These are phyloP conservation scores for Metschnikowia koreensis DNA, from an alignment of 805 yeast genomes.

Conservation along the genomic window DNA sequence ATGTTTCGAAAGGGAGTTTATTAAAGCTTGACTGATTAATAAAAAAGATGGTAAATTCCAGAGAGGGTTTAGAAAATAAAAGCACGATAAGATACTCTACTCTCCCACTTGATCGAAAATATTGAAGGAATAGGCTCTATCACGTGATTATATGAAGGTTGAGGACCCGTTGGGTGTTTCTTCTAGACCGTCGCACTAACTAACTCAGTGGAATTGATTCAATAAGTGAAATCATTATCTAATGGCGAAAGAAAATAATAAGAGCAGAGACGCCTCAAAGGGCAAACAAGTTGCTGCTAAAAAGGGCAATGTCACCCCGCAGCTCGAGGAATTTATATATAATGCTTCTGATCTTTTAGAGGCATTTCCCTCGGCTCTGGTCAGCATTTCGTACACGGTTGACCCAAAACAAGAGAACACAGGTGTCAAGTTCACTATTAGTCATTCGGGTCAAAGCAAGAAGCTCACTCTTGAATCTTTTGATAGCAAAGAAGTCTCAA, in stretches of 20 bases:
- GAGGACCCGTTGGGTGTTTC: neutral
- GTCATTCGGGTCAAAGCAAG: constrained; percentile 62
- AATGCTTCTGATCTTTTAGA: constrained; percentile 31
- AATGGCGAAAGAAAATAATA: neutral
- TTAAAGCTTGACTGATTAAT: too few species aligned
- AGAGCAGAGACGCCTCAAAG: neutral
- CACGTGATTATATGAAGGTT: neutral
- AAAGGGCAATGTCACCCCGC: neutral
- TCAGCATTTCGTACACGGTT: constrained; percentile 37
- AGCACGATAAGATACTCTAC: too few species aligned
- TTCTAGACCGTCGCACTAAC: neutral
- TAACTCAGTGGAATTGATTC: neutral
- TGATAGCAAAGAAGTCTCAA: constrained; percentile 70
- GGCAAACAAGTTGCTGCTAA: neutral
- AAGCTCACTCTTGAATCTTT: constrained; percentile 56
- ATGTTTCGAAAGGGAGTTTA: too few species aligned
- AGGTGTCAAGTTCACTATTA: constrained; percentile 54
- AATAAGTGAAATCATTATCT: neutral
- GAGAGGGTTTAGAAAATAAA: too few species aligned
- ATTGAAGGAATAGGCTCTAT: neutral
- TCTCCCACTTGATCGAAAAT: too few species aligned
- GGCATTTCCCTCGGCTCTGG: constrained; percentile 37
- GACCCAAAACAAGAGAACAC: constrained; percentile 27
- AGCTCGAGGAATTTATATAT: constrained; percentile 27
- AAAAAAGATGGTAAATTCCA: too few species aligned